Conservation (phyloP, 2,329 filamentous ascomycete genomes). For the Colletotrichum tanaceti region DNA sequence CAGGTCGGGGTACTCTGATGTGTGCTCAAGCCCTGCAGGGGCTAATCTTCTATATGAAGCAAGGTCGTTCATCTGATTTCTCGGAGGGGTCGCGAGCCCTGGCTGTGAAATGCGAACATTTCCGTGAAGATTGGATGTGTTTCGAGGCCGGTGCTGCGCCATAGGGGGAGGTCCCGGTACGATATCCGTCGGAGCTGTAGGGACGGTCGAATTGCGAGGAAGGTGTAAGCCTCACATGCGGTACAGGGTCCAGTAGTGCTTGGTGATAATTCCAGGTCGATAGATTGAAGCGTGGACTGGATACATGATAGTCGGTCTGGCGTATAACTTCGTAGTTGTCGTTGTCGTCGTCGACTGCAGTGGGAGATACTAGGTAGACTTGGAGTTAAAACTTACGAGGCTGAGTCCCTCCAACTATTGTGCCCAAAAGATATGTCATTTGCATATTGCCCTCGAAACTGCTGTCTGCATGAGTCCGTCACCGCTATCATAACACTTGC, state of each 20-base stretch:
- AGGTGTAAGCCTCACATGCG: not conserved
- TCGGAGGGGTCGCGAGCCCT: not conserved
- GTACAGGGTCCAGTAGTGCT: not conserved
- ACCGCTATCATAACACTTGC: conserved; percentile 31
- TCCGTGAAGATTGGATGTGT: too few relatives aligned
- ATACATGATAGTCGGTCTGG: not conserved
- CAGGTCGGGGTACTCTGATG: conserved; percentile 7
- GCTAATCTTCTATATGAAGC: not conserved
- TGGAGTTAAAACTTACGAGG: conserved; percentile 8
- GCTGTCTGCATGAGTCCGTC: conserved; percentile 30
- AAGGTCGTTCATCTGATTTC: not conserved
- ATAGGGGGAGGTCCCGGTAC: not conserved
- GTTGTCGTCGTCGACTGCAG: not conserved
- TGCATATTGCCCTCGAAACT: conserved; percentile 18
- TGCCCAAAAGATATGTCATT: not conserved
- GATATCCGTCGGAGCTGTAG: not conserved
- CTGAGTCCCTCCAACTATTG: not conserved
- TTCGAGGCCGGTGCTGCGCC: not conserved
- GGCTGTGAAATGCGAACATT: not conserved
- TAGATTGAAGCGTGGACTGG: not conserved
- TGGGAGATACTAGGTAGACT: not conserved
- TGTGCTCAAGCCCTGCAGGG: conserved; percentile 1
- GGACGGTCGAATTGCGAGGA: not conserved
- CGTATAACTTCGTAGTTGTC: not conserved
- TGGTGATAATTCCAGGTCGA: not conserved